Evolutionary conservation across 1,139 yeast genomes (phyloP).

Genomic region (Ashbya aceris): DNA sequence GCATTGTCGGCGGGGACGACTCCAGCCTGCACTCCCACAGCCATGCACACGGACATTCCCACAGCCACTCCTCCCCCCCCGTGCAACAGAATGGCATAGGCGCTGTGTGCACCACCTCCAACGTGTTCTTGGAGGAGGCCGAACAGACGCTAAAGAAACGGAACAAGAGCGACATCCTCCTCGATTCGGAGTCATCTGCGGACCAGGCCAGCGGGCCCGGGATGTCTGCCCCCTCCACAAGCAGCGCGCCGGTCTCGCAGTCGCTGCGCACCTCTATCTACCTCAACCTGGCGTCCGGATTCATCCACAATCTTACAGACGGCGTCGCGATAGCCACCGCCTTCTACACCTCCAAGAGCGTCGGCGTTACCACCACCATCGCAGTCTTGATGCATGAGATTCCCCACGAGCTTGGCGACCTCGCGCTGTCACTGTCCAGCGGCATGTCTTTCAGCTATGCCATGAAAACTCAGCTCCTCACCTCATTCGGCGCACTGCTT

Average conservation of each 20-base stretch:
- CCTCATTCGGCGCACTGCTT: constrained; percentile 51
- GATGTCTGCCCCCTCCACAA: neutral
- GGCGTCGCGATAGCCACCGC: constrained; percentile 63
- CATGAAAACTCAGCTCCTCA: constrained; percentile 50
- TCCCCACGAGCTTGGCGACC: constrained; percentile 70
- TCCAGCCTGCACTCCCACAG: constrained; percentile 37
- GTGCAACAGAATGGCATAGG: constrained; percentile 2
- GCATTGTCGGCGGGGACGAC: constrained; percentile 38
- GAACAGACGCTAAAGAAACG: neutral
- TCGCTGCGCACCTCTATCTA: constrained; percentile 41
- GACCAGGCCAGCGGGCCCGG: neutral
- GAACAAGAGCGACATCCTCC: neutral
- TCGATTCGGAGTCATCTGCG: neutral
- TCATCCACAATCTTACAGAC: constrained; percentile 61
- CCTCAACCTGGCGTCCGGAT: constrained; percentile 54
- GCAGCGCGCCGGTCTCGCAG: neutral
- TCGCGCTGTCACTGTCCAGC: constrained; percentile 54
- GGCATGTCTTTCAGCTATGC: constrained; percentile 57
- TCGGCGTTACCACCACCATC: constrained; percentile 55
- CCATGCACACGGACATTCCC: constrained; percentile 27
- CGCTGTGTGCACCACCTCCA: neutral
- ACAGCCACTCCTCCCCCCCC: constrained; percentile 9
- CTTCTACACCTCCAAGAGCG: constrained; percentile 45
- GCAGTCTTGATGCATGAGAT: constrained; percentile 65
- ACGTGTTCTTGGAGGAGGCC: constrained; percentile 4